These are phyloP conservation scores for Pogostemon cablin DNA, from an alignment of 257 asterid species.

Conservation along the genomic window DNA sequence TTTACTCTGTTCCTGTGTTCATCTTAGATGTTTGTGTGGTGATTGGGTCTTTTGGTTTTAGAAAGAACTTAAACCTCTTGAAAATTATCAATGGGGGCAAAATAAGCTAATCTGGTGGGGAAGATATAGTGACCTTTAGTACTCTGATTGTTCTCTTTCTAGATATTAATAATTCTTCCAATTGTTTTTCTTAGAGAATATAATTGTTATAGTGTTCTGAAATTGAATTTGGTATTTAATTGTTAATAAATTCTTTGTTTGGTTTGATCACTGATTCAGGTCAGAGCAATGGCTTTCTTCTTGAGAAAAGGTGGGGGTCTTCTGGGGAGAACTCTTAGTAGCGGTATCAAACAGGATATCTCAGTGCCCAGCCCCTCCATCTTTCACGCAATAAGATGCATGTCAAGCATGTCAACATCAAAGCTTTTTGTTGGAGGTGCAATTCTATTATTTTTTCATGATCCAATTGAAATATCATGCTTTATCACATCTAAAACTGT, in stretches of 20 bases:
- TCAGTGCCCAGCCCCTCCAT: constrained; percentile 58
- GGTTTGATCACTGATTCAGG: constrained; percentile 26
- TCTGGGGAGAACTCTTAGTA: constrained; percentile 50
- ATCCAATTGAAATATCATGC: not conserved
- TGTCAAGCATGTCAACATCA: constrained; percentile 88
- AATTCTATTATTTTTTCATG: constrained; percentile 7
- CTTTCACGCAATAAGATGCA: constrained; percentile 73
- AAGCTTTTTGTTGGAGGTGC: constrained; percentile 85
- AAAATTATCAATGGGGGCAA: not conserved
- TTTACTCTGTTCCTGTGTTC: not conserved
- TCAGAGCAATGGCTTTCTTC: constrained; percentile 71
- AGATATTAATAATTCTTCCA: not conserved
- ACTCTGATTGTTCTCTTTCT: not conserved
- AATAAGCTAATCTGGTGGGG: too few species aligned
- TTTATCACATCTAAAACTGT: not conserved
- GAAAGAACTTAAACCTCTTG: not conserved
- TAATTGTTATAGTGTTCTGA: not conserved
- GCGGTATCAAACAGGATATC: constrained; percentile 45
- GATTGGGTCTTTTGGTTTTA: not conserved
- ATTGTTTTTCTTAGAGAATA: not conserved
- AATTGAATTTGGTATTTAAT: not conserved
- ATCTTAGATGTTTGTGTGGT: not conserved
- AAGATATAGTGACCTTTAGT: too few species aligned
- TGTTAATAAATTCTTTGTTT: not conserved
- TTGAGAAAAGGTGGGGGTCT: constrained; percentile 65